phyloP scores from a whole-genome alignment of 495 filamentous ascomycete genomes.

The Penicillium ochrochloron region DNA sequence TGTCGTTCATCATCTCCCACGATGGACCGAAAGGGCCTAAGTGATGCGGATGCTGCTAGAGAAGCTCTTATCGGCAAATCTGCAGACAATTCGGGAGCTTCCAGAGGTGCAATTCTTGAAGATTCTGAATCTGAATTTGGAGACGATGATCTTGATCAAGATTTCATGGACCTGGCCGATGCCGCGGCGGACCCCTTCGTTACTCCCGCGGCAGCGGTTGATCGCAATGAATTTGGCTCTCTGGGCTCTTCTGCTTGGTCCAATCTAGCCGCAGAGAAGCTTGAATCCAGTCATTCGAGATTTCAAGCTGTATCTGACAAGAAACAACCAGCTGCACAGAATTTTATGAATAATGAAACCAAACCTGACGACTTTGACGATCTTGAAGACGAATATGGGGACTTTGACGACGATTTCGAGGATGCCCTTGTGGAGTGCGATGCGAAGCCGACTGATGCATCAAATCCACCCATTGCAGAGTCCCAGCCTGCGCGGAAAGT shows the following conservation, averaged over 20 bases:
- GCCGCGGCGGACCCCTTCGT: slow-evolving; percentile 42
- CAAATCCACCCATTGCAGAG: slow-evolving; percentile 18
- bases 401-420: slow-evolving; percentile 50
- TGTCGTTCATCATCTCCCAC: slow-evolving; percentile 54
- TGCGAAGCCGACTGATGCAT: slow-evolving; percentile 49
- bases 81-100: slow-evolving; percentile 16
- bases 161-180: slow-evolving; percentile 55
- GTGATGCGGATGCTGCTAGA: slow-evolving; percentile 13
- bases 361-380: slow-evolving; percentile 55
- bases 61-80: slow-evolving; percentile 12
- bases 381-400: slow-evolving; percentile 73
- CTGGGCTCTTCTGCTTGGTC: slow-evolving; percentile 29
- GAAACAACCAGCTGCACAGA: slow-evolving; percentile 20
- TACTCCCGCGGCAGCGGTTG: slow-evolving; percentile 17
- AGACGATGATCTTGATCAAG: slow-evolving; percentile 63
- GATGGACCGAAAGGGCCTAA: slow-evolving; percentile 32
- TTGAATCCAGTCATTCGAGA: slow-evolving; percentile 13
- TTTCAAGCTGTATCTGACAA: slow-evolving; percentile 4
- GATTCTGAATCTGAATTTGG: slow-evolving; percentile 62
- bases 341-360: slow-evolving; percentile 57
- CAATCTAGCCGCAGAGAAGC: slow-evolving; percentile 23
- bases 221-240: slow-evolving; percentile 21
- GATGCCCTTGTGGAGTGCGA: slow-evolving; percentile 49
- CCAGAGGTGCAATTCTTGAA: slow-evolving; percentile 22
- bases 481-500: slow-evolving; percentile 12